A percentile compares a stretch with the other conserved stretches of the same genome.
These are phyloP conservation scores for Mrakia gelida DNA, from an alignment of 768 basidiomycete species.

Conservation along the genomic window DNA sequence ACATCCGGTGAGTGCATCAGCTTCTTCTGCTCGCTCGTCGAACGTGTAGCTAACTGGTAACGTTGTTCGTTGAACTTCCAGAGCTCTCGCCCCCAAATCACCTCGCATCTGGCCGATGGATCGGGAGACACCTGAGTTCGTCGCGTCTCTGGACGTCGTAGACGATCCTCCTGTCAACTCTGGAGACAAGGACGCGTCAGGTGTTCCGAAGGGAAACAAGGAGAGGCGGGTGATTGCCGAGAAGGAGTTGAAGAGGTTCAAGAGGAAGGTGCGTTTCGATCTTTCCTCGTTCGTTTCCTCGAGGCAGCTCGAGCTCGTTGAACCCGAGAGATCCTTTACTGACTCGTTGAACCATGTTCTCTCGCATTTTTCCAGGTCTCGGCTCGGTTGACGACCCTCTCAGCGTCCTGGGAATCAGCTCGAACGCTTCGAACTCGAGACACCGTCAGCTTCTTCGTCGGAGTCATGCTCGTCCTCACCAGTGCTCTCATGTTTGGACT, in stretches of 20 bases:
- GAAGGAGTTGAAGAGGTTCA: conserved; percentile 30
- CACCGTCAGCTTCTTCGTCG: conserved; percentile 74
- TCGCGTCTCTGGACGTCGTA: not conserved
- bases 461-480: conserved; percentile 81
- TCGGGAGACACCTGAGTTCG: conserved; percentile 3
- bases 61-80: not conserved
- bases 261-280: conserved; percentile 21
- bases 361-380: not conserved
- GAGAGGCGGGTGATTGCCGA: conserved; percentile 23
- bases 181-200: not conserved
- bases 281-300: not conserved
- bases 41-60: no score
- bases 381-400: conserved; percentile 65
- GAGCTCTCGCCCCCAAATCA: conserved; percentile 25
- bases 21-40: no score
- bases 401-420: conserved; percentile 85
- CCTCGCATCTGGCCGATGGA: conserved; percentile 28
- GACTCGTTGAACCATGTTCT: not conserved
- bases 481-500: conserved; percentile 84
- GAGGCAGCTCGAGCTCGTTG: no score
- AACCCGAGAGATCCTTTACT: not conserved
- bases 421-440: conserved; percentile 44
- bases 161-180: not conserved
- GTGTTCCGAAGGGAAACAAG: not conserved
- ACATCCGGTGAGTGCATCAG: conserved; percentile 36